Evolutionary conservation across 352 stramenopile species (phyloP), one percentile per base, ranked within the genome.

Genomic region (Thraustotheca clavata): DNA sequence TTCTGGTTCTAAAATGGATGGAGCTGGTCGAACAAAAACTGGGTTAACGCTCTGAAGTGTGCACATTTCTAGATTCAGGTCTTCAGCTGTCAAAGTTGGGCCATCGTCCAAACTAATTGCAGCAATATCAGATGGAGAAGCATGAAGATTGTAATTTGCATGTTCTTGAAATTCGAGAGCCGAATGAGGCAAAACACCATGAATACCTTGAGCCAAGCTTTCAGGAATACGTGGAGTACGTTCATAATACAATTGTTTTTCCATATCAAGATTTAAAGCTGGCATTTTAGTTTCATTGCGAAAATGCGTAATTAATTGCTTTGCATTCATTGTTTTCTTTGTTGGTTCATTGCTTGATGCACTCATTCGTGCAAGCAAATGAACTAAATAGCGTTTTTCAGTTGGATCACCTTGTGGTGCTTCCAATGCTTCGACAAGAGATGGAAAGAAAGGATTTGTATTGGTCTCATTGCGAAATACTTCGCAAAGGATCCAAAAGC

Each of bases 361-460:
- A 32, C 39, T 60, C 35, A 59, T 52, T 16, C 47, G 50, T 39
- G 57, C 34, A 4, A 95, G 72, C 62, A 94, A 68, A 41, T 89
- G 73, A 7, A 84, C 67, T 33, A 93, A 66, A 49, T 89, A 93
- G 38, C 89, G 86, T 59, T 91, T 89, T 67, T 94, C 86, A 41
- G 75, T 81, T 3, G 79, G 24, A 54, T 91, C 83, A 40, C 63
- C 86, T 33, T 57, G 24, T 50, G 72, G 73, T 48, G 81, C 85
- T 59, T 95, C 86, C 38, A 95, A 60, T 7, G 83, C 78, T 41
- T 93, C 83, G 22, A 95, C 65, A 59, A 96, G 91, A 22, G 94
- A 83, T 3, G 86, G 86, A 31, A 95, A 62, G 70, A 96, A 96
- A 33, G 86, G 88, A 59, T 96, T 96, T 50, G 77, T 90, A 60